These are phyloP conservation scores for Mortierella polycephala DNA, from an alignment of 371 early-diverging fungal genomes.

Conservation along the genomic window DNA sequence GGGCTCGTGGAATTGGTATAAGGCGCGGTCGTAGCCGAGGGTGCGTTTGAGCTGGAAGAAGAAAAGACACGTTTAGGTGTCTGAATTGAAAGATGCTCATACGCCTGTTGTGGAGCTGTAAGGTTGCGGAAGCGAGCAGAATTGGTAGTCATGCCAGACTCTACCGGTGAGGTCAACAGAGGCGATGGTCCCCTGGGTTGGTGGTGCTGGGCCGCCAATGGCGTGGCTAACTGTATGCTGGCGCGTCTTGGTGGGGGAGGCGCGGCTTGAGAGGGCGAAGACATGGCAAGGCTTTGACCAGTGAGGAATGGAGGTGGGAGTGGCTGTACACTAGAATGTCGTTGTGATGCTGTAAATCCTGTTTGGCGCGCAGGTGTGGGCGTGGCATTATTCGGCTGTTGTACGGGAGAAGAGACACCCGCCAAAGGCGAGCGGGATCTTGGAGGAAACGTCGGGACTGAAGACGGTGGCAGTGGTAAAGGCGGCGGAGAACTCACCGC, in stretches of 20 bases:
- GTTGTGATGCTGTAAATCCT: constrained; percentile 17
- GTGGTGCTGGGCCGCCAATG: constrained; percentile 11
- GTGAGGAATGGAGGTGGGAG: constrained; percentile 16
- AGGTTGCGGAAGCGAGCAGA: constrained; percentile 43
- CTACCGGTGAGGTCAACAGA: constrained; percentile 31
- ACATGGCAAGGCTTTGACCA: constrained; percentile 23
- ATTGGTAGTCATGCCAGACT: constrained; percentile 37
- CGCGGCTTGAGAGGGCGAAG: constrained; percentile 34
- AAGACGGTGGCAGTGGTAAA: constrained; percentile 6
- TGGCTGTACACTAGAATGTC: constrained; percentile 31
- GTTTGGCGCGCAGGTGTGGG: constrained; percentile 31
- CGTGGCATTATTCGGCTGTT: constrained; percentile 17
- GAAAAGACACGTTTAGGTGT: constrained; percentile 46
- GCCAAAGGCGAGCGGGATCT: constrained; percentile 49
- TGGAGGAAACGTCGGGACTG: constrained; percentile 31
- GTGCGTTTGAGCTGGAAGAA: constrained; percentile 3
- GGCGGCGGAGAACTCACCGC: constrained; percentile 35
- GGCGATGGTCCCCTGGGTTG: constrained; percentile 42
- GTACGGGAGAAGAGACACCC: constrained; percentile 17
- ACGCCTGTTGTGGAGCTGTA: constrained; percentile 44
- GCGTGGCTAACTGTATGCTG: constrained; percentile 36
- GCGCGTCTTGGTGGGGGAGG: constrained; percentile 50
- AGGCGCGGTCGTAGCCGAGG: constrained; percentile 6
- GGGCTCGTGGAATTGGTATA: constrained; percentile 29
- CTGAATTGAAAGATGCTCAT: constrained; percentile 30